phyloP scores from a whole-genome alignment of 306 rosid species.

The Quercus gilva region DNA sequence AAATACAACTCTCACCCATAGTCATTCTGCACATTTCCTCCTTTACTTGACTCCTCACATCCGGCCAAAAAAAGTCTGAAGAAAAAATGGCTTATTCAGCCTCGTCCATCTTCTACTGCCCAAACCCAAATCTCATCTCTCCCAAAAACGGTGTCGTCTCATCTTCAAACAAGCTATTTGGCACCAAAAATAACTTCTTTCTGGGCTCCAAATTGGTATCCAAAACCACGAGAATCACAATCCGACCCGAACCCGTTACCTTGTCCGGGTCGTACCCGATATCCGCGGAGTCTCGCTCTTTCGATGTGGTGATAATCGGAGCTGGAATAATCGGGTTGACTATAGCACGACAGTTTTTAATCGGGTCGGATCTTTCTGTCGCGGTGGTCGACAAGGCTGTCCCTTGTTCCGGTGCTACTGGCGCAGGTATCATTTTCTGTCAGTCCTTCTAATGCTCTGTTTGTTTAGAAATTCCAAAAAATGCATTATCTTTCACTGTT shows the following conservation, averaged over 20 bases:
- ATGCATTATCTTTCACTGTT: no score
- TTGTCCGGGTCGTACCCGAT: slow-evolving; percentile 11
- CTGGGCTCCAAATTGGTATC: slow-evolving; percentile 9
- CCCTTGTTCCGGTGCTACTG: slow-evolving; percentile 98
- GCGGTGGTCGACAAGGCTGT: slow-evolving; percentile 83
- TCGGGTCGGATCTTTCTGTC: slow-evolving; percentile 71
- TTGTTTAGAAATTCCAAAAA: no score
- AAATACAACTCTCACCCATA: no score
- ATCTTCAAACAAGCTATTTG: neutral
- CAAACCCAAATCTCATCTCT: neutral
- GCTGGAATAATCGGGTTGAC: slow-evolving; percentile 88
- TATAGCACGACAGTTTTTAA: slow-evolving; percentile 68
- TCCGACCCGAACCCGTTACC: slow-evolving; percentile 9
- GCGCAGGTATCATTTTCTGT: slow-evolving; percentile 61
- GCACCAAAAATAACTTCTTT: neutral
- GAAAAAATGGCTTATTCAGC: slow-evolving; percentile 29
- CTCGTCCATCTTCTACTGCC: slow-evolving; percentile 3
- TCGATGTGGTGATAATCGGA: slow-evolving; percentile 72
- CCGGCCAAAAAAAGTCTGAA: neutral
- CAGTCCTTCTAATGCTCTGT: neutral
- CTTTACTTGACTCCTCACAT: neutral
- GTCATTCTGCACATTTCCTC: no score
- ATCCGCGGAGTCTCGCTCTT: slow-evolving; percentile 33
- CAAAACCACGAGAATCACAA: no score
- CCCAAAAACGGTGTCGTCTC: slow-evolving; percentile 12